Percentiles rank a stretch among this genome's conserved stretches.
phyloP scores from a whole-genome alignment of 352 stramenopile species.

The Globisporangium viniferum region DNA sequence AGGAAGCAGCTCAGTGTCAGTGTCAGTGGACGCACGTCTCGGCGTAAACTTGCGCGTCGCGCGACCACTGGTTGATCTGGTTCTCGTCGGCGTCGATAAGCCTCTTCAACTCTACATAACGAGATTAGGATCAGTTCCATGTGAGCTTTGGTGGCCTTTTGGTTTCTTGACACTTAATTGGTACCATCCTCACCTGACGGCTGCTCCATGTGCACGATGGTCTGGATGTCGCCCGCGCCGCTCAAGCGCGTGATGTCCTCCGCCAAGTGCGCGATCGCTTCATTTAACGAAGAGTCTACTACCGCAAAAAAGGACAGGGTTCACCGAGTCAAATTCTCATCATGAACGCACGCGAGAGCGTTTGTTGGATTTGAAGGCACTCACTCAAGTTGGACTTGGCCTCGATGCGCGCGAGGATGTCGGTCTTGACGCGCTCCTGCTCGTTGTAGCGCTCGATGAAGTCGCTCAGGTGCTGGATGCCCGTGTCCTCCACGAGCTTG shows the following conservation, averaged over 20 bases:
- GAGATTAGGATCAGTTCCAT: not conserved
- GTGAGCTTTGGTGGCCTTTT: not conserved
- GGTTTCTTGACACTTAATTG: not conserved
- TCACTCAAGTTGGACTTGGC: constrained; percentile 45
- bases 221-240: constrained; percentile 37
- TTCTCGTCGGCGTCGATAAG: constrained; percentile 43
- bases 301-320: not conserved
- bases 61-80: constrained; percentile 47
- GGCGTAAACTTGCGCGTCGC: constrained; percentile 42
- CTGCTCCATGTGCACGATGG: constrained; percentile 36
- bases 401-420: constrained; percentile 54
- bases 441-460: constrained; percentile 66
- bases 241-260: constrained; percentile 56
- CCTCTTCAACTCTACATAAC: constrained; percentile 39
- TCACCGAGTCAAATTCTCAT: too few relatives aligned
- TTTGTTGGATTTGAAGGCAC: not conserved
- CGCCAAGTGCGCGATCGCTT: constrained; percentile 44
- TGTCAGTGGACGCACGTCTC: constrained; percentile 32
- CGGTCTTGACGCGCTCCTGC: constrained; percentile 47
- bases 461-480: constrained; percentile 47
- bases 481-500: constrained; percentile 47
- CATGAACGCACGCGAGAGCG: too few relatives aligned
- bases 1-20: not conserved
- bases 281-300: constrained; percentile 40
- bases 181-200: constrained; percentile 27